phyloP scores from a whole-genome alignment of 2,329 filamentous ascomycete genomes.

The Emmonsiellopsis sp. region DNA sequence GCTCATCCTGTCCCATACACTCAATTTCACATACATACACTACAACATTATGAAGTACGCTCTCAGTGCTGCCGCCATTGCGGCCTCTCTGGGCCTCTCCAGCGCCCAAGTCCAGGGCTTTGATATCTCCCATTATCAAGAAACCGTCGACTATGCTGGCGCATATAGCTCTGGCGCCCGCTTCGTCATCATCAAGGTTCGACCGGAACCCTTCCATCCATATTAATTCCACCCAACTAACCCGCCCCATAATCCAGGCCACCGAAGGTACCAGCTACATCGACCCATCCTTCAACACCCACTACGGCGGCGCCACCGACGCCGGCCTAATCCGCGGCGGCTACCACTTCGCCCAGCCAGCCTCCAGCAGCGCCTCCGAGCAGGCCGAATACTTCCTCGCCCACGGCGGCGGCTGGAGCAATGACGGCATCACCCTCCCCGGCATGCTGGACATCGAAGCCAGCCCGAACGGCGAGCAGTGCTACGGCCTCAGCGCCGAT shows the following conservation, averaged over 20 bases:
- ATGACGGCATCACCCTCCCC: conserved; percentile 46
- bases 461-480: conserved; percentile 30
- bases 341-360: conserved; percentile 49
- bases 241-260: conserved; percentile 27
- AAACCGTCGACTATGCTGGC: conserved; percentile 28
- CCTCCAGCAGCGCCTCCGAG: conserved; percentile 32
- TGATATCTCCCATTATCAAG: conserved; percentile 36
- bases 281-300: conserved; percentile 38
- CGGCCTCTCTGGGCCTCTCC: neutral
- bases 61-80: neutral
- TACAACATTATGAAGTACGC: neutral
- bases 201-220: neutral
- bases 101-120: conserved; percentile 32
- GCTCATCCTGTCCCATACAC: neutral
- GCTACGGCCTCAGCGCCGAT: conserved; percentile 39
- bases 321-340: conserved; percentile 47
- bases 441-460: conserved; percentile 51
- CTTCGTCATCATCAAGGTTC: conserved; percentile 40
- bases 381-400: conserved; percentile 47
- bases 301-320: conserved; percentile 43
- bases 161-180: conserved; percentile 34
- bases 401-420: conserved; percentile 47
- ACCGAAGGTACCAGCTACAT: conserved; percentile 44
- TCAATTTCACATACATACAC: neutral
- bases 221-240: neutral